Percentiles rank a stretch among this genome's conserved stretches.
These are phyloP conservation scores for Marasmius tenuissimus DNA, from an alignment of 1,284 basidiomycete species.

Conservation along the genomic window DNA sequence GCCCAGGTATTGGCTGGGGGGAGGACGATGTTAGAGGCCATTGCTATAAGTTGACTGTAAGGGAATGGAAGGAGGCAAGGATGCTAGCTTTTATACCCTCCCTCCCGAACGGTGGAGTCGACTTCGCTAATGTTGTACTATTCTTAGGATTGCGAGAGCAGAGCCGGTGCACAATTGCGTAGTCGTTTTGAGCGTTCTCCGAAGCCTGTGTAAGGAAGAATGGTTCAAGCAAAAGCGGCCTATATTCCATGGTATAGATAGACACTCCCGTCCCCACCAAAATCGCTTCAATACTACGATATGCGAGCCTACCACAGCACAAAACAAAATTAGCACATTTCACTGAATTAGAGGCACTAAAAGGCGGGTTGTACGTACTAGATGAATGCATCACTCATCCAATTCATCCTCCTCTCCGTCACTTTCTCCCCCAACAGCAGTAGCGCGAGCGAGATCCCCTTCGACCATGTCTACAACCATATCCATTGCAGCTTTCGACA, in stretches of 20 bases:
- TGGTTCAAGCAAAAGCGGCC: too few relatives aligned
- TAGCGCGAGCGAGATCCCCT: slow-evolving; percentile 44
- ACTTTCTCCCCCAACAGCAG: slow-evolving; percentile 23
- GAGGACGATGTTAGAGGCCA: slow-evolving; percentile 14
- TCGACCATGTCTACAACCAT: slow-evolving; percentile 63
- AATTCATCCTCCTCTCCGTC: slow-evolving; percentile 31
- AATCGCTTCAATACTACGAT: too few relatives aligned
- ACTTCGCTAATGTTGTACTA: too few relatives aligned
- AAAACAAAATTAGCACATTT: too few relatives aligned
- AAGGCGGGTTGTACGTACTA: background rate
- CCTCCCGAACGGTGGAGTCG: background rate
- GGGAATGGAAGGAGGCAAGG: background rate
- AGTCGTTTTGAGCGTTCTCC: too few relatives aligned
- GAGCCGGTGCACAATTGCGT: too few relatives aligned
- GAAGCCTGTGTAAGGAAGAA: too few relatives aligned
- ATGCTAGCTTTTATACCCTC: background rate
- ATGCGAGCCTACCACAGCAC: too few relatives aligned
- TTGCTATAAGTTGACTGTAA: background rate
- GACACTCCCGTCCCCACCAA: too few relatives aligned
- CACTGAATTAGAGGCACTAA: too few relatives aligned
- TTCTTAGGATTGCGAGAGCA: too few relatives aligned
- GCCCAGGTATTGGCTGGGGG: slow-evolving; percentile 18
- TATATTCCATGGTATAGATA: too few relatives aligned
- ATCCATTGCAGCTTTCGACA: slow-evolving; percentile 66
- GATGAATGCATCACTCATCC: slow-evolving; percentile 15